Conservation (phyloP, 2,329 filamentous ascomycete genomes). For the Dactylellina haptotyla region DNA sequence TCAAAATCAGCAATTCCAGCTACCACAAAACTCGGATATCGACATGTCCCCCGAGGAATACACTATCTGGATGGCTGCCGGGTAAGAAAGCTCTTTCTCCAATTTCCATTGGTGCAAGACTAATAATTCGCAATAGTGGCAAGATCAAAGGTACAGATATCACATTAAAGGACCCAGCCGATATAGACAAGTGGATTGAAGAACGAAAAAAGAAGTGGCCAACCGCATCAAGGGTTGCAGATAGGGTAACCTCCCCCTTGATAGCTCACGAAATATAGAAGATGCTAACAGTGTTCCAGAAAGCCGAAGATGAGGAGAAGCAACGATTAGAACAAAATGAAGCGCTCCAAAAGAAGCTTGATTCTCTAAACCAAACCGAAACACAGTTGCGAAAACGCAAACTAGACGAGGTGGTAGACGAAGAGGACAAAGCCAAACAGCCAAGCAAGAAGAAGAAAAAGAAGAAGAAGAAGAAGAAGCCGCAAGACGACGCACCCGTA, state of each 20-base stretch:
- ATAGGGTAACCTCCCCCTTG: slow-evolving; percentile 25
- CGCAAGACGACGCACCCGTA: slow-evolving; percentile 48
- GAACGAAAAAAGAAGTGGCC: slow-evolving; percentile 52
- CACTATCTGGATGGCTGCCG: slow-evolving; percentile 41
- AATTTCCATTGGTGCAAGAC: too few relatives aligned
- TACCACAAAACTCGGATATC: slow-evolving; percentile 29
- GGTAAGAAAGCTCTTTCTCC: slow-evolving; percentile 33
- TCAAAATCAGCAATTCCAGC: slow-evolving; percentile 36
- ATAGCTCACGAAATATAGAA: background rate
- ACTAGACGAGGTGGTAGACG: slow-evolving; percentile 46
- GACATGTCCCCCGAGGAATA: slow-evolving; percentile 53
- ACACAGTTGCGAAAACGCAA: slow-evolving; percentile 47
- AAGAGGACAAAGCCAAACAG: slow-evolving; percentile 49
- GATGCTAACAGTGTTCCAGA: slow-evolving; percentile 30
- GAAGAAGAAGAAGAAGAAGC: slow-evolving; percentile 54
- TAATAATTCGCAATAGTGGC: slow-evolving; percentile 13
- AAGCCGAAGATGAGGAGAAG: slow-evolving; percentile 51
- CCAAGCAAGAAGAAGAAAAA: slow-evolving; percentile 53
- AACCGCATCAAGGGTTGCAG: slow-evolving; percentile 31
- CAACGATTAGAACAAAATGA: slow-evolving; percentile 45
- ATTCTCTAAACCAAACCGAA: slow-evolving; percentile 46
- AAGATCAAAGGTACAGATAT: slow-evolving; percentile 51
- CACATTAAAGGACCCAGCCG: slow-evolving; percentile 29
- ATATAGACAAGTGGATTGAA: slow-evolving; percentile 46
- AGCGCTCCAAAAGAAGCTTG: slow-evolving; percentile 45